Evolutionary conservation across 106 monocot genomes (phyloP), one percentile per base, ranked within the genome.

Genomic region (Ottelia alismoides): DNA sequence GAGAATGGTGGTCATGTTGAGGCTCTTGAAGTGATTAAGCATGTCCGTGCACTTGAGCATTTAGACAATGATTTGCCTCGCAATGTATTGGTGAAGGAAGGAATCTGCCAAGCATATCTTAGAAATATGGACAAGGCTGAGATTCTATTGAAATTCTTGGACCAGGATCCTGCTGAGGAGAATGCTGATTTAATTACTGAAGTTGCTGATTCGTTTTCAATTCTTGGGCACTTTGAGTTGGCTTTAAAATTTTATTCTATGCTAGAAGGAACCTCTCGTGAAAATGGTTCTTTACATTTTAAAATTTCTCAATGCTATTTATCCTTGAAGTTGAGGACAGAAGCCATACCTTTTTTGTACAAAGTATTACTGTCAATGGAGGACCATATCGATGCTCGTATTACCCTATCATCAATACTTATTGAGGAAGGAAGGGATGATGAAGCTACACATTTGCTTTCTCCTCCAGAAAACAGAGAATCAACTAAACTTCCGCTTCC

Each of bases 281-380:
- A 67, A 25, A 75, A 74, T 47, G 88, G 73, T 20, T 45, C 20
- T 35, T 64, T 88, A 45, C 60, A 74, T 72, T 62, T 84, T 28
- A 88, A 85, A 76, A 72, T 96, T 69, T 84, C 76, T 58, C 56
- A 96, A 31, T 88, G 84, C 65, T 88, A 81, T 51, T 23, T 70
- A 47, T 73, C 74, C 40, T 31, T 71, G 68, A 76, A 70, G 52
- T 80, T 84, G 49, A 69, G 67, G 48, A 53, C 54, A 50, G 76
- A 85, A 69, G 94, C 94, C 47, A 79, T 85, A 58, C 49, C 70
- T 22, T 96, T 76, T 64, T 79, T 73, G 49, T 73, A 88, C 47
- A 88, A 85, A 85, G 92, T 85, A 12, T 24, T 4, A 11, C 18
- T 53, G 0, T 25, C 30, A 53, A 72, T 78, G 68, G 76, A 85